Base-by-base conservation (phyloP, 768 basidiomycete species). In the Glaciozyma martinii region DNA sequence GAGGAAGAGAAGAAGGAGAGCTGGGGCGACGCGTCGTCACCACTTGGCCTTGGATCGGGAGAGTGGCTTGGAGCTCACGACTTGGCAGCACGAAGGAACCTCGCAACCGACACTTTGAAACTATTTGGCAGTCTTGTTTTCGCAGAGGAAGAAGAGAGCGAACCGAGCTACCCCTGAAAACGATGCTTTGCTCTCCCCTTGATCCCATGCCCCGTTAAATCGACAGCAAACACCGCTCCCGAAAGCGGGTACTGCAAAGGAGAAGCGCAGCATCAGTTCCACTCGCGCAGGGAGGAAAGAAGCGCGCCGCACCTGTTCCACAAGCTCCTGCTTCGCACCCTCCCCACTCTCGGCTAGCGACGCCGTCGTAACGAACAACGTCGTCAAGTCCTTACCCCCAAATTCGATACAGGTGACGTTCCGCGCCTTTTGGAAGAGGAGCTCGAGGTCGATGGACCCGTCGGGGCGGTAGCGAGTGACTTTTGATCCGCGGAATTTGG, bases 351-450 rank as follows among this genome's bases (percentile, higher is more conserved):
- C 61, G 5, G 43, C 52, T 19, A 62, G n/a, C 23, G 53, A 33
- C 32, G 61, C 54, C 43, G 61, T 62, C 54, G 61, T 62, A 12
- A 62, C 61, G 29, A 62, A 62, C 43, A 62, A 27, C 9, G 61
- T 62, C 54, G 27, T 46, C 13, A 53, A 53, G 13, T 56, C 61
- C 23, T 40, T 62, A 3, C 54, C 61, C 18, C 61, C 61, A 21
- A 62, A 27, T 25, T 62, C 61, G 44, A 43, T 33, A 7, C 53
- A 54, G 13, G 61, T 62, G 54, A 62, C 40, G n/a, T 62, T 54
- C 21, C 32, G 32, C 9, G 54, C 54, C 10, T 47, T 32, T 5
- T 49, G 23, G 44, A 62, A 62, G 1, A 30, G 27, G 44, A 62
- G 47, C 32, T 56, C 54, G 30, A 62, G 44, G 53, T 62, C 54